Conservation (phyloP, 2,329 filamentous ascomycete species). For the Fusarium aywerte region DNA sequence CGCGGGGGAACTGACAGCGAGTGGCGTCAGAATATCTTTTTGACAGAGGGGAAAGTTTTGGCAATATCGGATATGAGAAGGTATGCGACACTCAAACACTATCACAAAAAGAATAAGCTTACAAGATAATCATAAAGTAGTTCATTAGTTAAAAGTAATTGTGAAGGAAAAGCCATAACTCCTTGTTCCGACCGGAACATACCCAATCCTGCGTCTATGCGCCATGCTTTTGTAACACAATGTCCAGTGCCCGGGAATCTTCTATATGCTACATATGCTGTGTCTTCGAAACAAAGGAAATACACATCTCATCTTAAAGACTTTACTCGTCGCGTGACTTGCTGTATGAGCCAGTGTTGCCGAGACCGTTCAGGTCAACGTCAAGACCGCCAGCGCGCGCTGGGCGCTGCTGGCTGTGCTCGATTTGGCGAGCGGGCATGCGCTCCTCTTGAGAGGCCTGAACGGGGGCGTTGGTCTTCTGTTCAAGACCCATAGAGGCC, state of each 20-base stretch:
- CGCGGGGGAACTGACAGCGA: neutral
- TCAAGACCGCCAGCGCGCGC: slow-evolving; percentile 26
- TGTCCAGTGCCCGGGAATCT: slow-evolving; percentile 18
- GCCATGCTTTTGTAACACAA: slow-evolving; percentile 28
- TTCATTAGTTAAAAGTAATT: slow-evolving; percentile 21
- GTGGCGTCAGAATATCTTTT: neutral
- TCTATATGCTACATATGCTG: slow-evolving; percentile 31
- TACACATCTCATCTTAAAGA: neutral
- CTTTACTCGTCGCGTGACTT: slow-evolving; percentile 23
- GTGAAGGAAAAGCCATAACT: slow-evolving; percentile 18
- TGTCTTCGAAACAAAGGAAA: slow-evolving; percentile 10
- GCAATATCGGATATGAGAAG: neutral
- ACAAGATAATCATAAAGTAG: neutral
- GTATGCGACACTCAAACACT: neutral
- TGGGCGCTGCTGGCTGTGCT: slow-evolving; percentile 8
- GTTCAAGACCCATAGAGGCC: slow-evolving; percentile 57
- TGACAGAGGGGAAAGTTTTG: neutral
- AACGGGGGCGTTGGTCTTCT: slow-evolving; percentile 31
- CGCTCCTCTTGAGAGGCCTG: slow-evolving; percentile 18
- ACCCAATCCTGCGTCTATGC: slow-evolving; percentile 12
- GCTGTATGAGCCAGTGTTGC: slow-evolving; percentile 20
- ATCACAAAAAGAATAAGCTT: no score
- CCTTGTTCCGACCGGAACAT: slow-evolving; percentile 3
- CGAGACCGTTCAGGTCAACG: slow-evolving; percentile 31
- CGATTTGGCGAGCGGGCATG: slow-evolving; percentile 17